phyloP scores from a whole-genome alignment of 2,329 filamentous ascomycete genomes.

The Fusarium sp. region DNA sequence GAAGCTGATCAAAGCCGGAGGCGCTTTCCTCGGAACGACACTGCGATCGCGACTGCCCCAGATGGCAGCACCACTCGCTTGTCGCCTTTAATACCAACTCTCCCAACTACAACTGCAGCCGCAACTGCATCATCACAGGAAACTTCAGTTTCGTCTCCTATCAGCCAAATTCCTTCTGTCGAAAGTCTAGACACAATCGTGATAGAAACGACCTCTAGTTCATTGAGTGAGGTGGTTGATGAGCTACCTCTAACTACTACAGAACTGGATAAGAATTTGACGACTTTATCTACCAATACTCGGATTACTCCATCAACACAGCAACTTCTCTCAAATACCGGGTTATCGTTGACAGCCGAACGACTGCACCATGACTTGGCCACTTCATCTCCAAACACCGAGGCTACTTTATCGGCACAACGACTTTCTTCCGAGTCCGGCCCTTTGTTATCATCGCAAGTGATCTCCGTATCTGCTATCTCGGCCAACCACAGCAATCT shows the following conservation, averaged over 20 bases:
- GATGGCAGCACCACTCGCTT: conserved; percentile 29
- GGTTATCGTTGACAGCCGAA: background rate
- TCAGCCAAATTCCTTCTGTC: background rate
- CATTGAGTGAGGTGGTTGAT: background rate
- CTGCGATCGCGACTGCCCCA: conserved; percentile 18
- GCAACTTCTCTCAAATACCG: background rate
- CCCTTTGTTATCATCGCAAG: conserved; percentile 1
- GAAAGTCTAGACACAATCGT: background rate
- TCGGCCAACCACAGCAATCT: background rate
- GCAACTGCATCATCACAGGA: background rate
- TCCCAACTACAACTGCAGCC: background rate
- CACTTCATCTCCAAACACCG: background rate
- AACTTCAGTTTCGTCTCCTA: background rate
- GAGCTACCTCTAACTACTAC: background rate
- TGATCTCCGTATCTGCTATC: background rate
- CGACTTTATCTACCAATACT: background rate
- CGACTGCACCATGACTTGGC: background rate
- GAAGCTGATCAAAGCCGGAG: conserved; percentile 12
- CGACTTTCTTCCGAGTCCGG: background rate
- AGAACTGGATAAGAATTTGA: background rate
- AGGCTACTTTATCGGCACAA: background rate
- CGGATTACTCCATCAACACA: background rate
- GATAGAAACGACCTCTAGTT: background rate
- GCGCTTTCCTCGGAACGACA: conserved; percentile 35
- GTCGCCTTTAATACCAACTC: conserved; percentile 1